phyloP scores from a whole-genome alignment of 2,329 filamentous ascomycete genomes.

The Falciphora oryzae region DNA sequence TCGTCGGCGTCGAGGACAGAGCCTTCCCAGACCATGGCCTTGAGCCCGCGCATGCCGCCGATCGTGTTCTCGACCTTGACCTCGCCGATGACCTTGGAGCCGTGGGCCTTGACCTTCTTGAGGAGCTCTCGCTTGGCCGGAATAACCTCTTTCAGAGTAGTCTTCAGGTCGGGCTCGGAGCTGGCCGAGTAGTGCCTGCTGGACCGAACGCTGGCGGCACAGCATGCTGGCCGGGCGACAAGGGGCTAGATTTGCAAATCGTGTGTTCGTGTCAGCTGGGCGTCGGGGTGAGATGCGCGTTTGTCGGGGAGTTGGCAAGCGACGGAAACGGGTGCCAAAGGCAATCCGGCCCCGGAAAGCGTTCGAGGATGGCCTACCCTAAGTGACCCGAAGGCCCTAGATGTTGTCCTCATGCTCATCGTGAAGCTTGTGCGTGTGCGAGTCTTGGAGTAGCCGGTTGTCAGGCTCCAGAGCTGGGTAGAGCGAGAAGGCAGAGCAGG shows the following conservation, averaged over 20 bases:
- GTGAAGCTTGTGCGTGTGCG: neutral
- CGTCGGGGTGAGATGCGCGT: too few species aligned
- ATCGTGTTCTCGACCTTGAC: conserved; percentile 92
- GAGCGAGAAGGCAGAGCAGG: too few species aligned
- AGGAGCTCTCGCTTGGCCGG: conserved; percentile 90
- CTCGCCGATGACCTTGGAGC: conserved; percentile 78
- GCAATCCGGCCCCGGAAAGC: neutral
- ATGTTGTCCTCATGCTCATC: conserved; percentile 16
- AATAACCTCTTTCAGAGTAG: conserved; percentile 75
- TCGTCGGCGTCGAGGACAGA: conserved; percentile 95
- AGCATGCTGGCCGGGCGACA: conserved; percentile 9
- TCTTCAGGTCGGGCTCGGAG: conserved; percentile 83
- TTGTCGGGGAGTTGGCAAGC: neutral
- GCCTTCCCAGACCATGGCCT: conserved; percentile 98
- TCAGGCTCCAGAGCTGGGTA: neutral
- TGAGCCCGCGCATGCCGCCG: conserved; percentile 94
- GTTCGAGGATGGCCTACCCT: conserved; percentile 13
- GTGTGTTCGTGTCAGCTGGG: neutral
- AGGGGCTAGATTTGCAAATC: conserved; percentile 6
- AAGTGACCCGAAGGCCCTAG: conserved; percentile 15
- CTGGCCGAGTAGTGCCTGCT: conserved; percentile 62
- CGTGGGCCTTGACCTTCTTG: conserved; percentile 86
- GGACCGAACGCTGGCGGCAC: conserved; percentile 19
- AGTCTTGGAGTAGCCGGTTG: neutral
- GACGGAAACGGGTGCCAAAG: neutral